A percentile compares a stretch with the other conserved stretches of the same genome.
Conservation (phyloP, 331 rosid species). For the Arachis monticola region DNA sequence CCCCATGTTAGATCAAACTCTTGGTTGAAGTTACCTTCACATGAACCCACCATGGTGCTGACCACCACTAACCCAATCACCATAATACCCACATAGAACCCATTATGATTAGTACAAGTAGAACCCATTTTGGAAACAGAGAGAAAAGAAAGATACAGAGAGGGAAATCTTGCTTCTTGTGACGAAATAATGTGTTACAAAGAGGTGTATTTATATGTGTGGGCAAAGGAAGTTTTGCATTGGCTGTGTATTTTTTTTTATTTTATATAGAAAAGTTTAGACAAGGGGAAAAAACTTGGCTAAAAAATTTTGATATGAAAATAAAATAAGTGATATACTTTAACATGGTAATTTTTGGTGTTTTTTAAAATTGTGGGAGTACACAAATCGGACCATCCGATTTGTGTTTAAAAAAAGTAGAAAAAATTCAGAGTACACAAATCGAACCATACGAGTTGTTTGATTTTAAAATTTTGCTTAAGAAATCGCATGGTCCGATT, state of each 20-base stretch:
- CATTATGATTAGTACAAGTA: constrained; percentile 8
- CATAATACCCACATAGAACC: constrained; percentile 33
- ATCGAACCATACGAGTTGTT: no score
- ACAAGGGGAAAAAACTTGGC: no score
- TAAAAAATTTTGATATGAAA: no score
- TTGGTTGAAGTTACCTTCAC: constrained; percentile 63
- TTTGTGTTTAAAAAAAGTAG: no score
- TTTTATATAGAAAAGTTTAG: no score
- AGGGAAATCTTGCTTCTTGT: constrained; percentile 19
- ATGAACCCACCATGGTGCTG: constrained; percentile 44
- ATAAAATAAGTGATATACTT: no score
- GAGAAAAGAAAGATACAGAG: background rate
- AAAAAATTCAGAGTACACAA: no score
- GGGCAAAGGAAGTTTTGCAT: constrained; percentile 4
- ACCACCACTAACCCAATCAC: constrained; percentile 40
- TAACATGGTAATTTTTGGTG: no score
- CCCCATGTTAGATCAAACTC: constrained; percentile 92
- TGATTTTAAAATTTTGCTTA: no score
- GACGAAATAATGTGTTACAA: constrained; percentile 46
- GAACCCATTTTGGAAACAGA: constrained; percentile 48
- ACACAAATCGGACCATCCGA: no score
- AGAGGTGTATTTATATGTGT: constrained; percentile 43
- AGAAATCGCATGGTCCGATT: no score
- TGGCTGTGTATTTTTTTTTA: background rate
- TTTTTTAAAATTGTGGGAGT: no score